Percentiles rank a stretch among this genome's conserved stretches.
phyloP scores from a whole-genome alignment of 371 early-diverging fungal genomes.

The Gilbertella persicaria region DNA sequence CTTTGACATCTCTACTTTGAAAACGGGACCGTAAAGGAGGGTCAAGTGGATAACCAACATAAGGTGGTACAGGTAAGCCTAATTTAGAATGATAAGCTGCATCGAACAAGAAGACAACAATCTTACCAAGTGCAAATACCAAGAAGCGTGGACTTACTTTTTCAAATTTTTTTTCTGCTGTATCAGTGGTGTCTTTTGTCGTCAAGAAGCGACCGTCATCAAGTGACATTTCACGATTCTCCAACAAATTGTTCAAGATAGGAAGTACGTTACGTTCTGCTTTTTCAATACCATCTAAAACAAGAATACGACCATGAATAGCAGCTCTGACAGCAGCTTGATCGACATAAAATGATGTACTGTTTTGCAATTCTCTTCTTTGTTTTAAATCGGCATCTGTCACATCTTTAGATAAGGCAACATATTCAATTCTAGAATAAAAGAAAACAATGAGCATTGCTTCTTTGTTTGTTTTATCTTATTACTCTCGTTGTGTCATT shows the following conservation, averaged over 20 bases:
- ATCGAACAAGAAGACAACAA: not conserved
- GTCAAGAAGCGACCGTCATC: slow-evolving; percentile 86
- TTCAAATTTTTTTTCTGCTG: slow-evolving; percentile 62
- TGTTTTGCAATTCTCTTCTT: slow-evolving; percentile 75
- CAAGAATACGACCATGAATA: slow-evolving; percentile 74
- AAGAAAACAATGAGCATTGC: not conserved
- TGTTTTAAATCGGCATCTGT: slow-evolving; percentile 85
- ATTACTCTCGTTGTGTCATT: slow-evolving; percentile 60
- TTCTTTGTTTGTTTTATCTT: not conserved
- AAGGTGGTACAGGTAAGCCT: slow-evolving; percentile 79
- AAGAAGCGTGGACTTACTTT: slow-evolving; percentile 73
- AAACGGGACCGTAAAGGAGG: slow-evolving; percentile 85
- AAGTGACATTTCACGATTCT: slow-evolving; percentile 86
- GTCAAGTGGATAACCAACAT: slow-evolving; percentile 80
- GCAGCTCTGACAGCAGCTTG: slow-evolving; percentile 84
- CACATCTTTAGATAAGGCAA: slow-evolving; percentile 77
- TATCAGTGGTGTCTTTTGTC: slow-evolving; percentile 54
- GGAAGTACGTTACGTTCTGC: slow-evolving; percentile 89
- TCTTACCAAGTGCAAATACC: slow-evolving; percentile 74
- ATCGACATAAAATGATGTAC: slow-evolving; percentile 76
- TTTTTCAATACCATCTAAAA: slow-evolving; percentile 84
- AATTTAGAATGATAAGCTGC: not conserved
- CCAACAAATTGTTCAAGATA: slow-evolving; percentile 83
- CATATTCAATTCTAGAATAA: slow-evolving; percentile 72
- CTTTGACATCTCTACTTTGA: slow-evolving; percentile 68